Percentiles rank a stretch among this genome's conserved stretches.
Evolutionary conservation across 352 stramenopile species (phyloP).

Genomic region (Phytopythium chamaehyphon): DNA sequence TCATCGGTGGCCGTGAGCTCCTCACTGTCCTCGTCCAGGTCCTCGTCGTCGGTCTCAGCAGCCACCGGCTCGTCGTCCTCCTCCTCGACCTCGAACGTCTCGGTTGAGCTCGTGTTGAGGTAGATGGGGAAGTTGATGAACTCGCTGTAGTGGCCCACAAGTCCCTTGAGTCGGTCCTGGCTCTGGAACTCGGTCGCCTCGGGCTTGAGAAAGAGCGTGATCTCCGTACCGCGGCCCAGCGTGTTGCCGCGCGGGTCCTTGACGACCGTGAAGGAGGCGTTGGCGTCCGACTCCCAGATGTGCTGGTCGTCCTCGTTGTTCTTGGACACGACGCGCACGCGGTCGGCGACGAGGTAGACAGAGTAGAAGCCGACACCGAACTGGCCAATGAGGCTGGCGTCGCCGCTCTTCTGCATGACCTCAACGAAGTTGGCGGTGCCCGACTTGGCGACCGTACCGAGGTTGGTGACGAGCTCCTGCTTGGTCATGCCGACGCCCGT

Average conservation of each 20-base stretch:
- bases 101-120: slow-evolving; percentile 91
- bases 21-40: slow-evolving; percentile 36
- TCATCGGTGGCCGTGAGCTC: slow-evolving; percentile 85
- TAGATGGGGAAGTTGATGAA: slow-evolving; percentile 99
- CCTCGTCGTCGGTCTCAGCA: slow-evolving; percentile 47
- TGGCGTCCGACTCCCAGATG: slow-evolving; percentile 98
- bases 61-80: slow-evolving; percentile 53
- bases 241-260: slow-evolving; percentile 96
- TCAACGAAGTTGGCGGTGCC: slow-evolving; percentile 99
- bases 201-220: slow-evolving; percentile 99
- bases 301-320: slow-evolving; percentile 97
- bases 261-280: slow-evolving; percentile 94
- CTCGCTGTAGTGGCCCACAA: slow-evolving; percentile 98
- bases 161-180: slow-evolving; percentile 91
- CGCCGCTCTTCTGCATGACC: slow-evolving; percentile 86
- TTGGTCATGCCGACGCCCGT: slow-evolving; percentile 99
- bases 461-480: slow-evolving; percentile 94
- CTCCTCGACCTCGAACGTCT: slow-evolving; percentile 91
- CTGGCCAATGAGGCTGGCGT: slow-evolving; percentile 97
- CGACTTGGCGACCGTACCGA: slow-evolving; percentile 98
- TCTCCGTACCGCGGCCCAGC: slow-evolving; percentile 96
- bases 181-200: slow-evolving; percentile 96
- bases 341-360: slow-evolving; percentile 97
- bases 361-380: slow-evolving; percentile 99
- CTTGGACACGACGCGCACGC: slow-evolving; percentile 96